A percentile compares a stretch with the other conserved stretches of the same genome.
Conservation (phyloP, 177 flowering plant species). For the Tripterygium wilfordii region DNA sequence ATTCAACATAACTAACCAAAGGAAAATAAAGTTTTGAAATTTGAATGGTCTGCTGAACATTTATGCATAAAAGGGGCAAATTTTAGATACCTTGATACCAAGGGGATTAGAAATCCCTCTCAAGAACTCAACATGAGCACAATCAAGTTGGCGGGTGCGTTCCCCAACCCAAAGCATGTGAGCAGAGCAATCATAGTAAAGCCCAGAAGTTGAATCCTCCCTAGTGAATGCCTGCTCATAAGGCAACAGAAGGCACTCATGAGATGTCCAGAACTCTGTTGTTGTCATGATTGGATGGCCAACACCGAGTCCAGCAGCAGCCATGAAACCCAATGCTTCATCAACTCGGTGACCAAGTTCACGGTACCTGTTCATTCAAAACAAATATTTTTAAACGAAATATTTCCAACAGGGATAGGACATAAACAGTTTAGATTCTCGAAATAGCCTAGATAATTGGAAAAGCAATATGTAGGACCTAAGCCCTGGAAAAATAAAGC, state of each 20-base stretch:
- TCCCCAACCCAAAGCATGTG: constrained; percentile 62
- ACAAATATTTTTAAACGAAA: too few relatives aligned
- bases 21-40: not conserved
- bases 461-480: too few relatives aligned
- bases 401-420: too few relatives aligned
- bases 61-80: too few relatives aligned
- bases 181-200: constrained; percentile 51
- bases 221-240: constrained; percentile 52
- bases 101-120: constrained; percentile 51
- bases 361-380: constrained; percentile 26
- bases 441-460: too few relatives aligned
- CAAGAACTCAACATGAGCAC: constrained; percentile 51
- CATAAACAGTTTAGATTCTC: too few relatives aligned
- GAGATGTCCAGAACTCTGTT: constrained; percentile 55
- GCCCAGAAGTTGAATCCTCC: constrained; percentile 48
- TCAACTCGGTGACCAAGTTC: constrained; percentile 51
- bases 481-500: too few relatives aligned
- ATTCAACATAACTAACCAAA: too few relatives aligned
- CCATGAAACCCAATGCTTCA: constrained; percentile 53
- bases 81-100: constrained; percentile 56
- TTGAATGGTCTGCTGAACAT: not conserved
- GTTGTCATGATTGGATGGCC: constrained; percentile 47
- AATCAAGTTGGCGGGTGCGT: constrained; percentile 52
- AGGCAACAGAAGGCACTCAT: constrained; percentile 51
- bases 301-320: constrained; percentile 41